Evolutionary conservation across 345 rosid species (phyloP), one percentile per base, ranked within the genome.

Genomic region (Gossypium herbaceum): DNA sequence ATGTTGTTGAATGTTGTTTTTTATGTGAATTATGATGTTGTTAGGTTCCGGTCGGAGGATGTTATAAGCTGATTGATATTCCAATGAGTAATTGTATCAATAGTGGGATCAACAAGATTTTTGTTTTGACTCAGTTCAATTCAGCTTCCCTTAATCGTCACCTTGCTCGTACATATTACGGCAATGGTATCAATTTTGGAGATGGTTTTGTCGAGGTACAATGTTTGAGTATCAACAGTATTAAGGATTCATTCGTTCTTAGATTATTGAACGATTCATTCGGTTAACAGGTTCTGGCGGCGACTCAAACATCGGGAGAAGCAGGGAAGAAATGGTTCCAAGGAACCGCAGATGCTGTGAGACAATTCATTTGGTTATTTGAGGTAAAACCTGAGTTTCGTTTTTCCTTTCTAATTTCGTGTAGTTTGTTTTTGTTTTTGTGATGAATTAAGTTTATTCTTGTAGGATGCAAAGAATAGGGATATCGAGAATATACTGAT

Each of bases 271-370:
- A 39, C 57, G 27, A 43, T 64, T 61, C 54, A 12, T 24, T 61
- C 50, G 76, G 69, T 76, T 27, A 74, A 77, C 82, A 94, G 98
- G 91, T 94, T 81, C 86, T 94, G 22, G 98, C 98, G 66, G 98
- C 98, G 73, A 94, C 97, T 76, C 98, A 94, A 85, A 94, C 98
- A 4, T 90, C 97, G 0, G 97, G 98, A 25, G 98, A 92, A 84
- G 69, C 90, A 2, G 98, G 97, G 72, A 88, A 85, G 81, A 88
- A 79, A 15, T 94, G 97, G 98, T 94, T 92, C 78, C 95, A 94
- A 88, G 98, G 98, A 83, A 94, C 98, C 27, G 97, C 98, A 27
- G 98, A 94, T 81, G 98, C 98, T 83, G 98, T 94, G 58, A 90
- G 98, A 89, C 89, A 92, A 79, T 94, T 94, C 78, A 77, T 51